Percentiles rank a stretch among this genome's conserved stretches.
phyloP scores from a whole-genome alignment of 78 protist genomes.

The Cavenderia fasciculata region DNA sequence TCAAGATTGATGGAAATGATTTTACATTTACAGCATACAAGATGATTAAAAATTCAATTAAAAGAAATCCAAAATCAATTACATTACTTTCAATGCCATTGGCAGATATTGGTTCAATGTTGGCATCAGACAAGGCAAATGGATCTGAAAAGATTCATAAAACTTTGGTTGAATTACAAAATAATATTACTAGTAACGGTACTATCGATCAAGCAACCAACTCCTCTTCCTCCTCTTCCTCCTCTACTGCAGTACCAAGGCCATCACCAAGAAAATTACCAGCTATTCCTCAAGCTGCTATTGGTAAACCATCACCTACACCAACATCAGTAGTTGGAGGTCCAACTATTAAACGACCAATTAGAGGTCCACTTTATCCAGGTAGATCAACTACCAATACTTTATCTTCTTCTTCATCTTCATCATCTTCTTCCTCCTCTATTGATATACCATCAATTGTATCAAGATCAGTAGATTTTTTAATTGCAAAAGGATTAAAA shows the following conservation, averaged over 20 bases:
- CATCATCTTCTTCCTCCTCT: neutral
- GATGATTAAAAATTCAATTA: slow-evolving; percentile 42
- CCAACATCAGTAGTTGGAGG: neutral
- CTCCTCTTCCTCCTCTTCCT: no score
- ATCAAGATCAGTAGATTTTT: slow-evolving; percentile 21
- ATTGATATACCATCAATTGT: slow-evolving; percentile 36
- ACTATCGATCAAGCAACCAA: no score
- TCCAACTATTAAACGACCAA: slow-evolving; percentile 28
- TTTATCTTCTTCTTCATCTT: no score
- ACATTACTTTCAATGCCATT: slow-evolving; percentile 41
- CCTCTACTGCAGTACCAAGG: neutral
- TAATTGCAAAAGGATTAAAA: slow-evolving; percentile 37
- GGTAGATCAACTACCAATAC: neutral
- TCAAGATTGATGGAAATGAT: slow-evolving; percentile 68
- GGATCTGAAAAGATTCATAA: slow-evolving; percentile 22
- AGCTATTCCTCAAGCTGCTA: neutral
- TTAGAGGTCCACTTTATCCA: slow-evolving; percentile 69
- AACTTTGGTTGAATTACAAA: slow-evolving; percentile 21
- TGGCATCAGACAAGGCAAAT: slow-evolving; percentile 19
- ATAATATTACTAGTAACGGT: neutral
- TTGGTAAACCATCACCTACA: no score
- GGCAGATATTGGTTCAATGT: slow-evolving; percentile 1
- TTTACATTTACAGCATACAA: slow-evolving; percentile 32
- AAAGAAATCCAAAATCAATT: slow-evolving; percentile 35
- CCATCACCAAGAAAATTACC: slow-evolving; percentile 8